Conservation (phyloP, 176 grass and related monocot species). For the Zoysia japonica region DNA sequence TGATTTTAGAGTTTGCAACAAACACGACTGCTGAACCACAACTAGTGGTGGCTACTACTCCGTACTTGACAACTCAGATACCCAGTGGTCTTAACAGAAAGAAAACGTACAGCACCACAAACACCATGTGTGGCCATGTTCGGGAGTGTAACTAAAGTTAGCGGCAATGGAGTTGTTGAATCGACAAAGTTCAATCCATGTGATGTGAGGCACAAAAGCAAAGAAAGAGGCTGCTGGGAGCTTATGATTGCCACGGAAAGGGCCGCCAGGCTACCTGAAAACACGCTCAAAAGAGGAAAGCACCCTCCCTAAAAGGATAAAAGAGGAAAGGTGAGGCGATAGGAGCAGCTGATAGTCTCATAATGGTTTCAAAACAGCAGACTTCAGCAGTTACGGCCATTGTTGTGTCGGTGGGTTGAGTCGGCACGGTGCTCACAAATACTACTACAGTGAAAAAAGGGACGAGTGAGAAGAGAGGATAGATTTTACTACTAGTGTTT, state of each 20-base stretch:
- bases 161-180: neutral
- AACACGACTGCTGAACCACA: neutral
- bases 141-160: neutral
- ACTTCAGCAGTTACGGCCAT: slow-evolving; percentile 3
- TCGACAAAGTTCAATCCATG: neutral
- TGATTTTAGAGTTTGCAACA: too few species aligned
- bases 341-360: neutral
- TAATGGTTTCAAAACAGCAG: slow-evolving; percentile 20
- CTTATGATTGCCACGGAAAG: slow-evolving; percentile 22
- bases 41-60: too few species aligned
- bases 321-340: neutral
- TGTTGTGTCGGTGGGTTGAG: slow-evolving; percentile 39
- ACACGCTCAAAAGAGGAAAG: neutral
- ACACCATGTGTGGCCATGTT: neutral
- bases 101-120: neutral
- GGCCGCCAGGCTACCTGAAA: slow-evolving; percentile 7
- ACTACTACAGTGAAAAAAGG: neutral
- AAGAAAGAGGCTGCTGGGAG: slow-evolving; percentile 11
- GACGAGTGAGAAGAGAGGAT: neutral
- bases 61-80: neutral
- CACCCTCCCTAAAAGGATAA: neutral
- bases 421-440: neutral
- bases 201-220: slow-evolving; percentile 18
- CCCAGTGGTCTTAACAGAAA: neutral
- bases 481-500: neutral